These are phyloP conservation scores for Trichomonascaceae sp. DNA, from an alignment of 1,139 yeast genomes.

Conservation along the genomic window DNA sequence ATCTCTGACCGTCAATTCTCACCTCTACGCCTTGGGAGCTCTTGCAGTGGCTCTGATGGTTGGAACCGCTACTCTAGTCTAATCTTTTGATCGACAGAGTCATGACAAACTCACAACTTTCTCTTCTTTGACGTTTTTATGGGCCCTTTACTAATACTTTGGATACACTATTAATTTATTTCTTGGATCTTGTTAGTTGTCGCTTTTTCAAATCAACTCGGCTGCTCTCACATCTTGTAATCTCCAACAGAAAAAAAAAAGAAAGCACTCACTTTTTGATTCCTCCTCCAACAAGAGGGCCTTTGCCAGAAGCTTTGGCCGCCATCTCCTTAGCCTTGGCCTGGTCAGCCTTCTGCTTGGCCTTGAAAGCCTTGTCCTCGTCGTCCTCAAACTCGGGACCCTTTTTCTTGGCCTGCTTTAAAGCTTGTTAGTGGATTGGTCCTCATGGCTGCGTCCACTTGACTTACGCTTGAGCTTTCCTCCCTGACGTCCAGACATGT, in stretches of 20 bases:
- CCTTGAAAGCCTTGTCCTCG: constrained; percentile 81
- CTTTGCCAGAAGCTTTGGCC: constrained; percentile 75
- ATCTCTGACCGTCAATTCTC: too few species aligned
- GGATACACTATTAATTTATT: neutral
- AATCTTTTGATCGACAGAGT: too few species aligned
- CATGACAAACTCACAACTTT: too few species aligned
- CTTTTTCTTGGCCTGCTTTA: constrained; percentile 43
- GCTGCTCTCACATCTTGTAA: too few species aligned
- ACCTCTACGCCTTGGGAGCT: too few species aligned
- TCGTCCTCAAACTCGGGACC: constrained; percentile 63
- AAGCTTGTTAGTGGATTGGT: constrained; percentile 16
- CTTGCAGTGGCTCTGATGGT: too few species aligned
- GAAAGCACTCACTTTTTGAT: constrained; percentile 56
- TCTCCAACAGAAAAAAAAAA: too few species aligned
- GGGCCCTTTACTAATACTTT: too few species aligned
- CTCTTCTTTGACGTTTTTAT: too few species aligned
- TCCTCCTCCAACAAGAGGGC: constrained; percentile 87
- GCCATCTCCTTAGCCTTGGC: constrained; percentile 88
- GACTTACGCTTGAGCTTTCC: constrained; percentile 34
- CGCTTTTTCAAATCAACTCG: too few species aligned
- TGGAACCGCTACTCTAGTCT: too few species aligned
- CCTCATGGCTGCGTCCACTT: neutral
- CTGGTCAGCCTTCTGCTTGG: constrained; percentile 89
- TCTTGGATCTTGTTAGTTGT: too few species aligned
- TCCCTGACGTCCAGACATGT: constrained; percentile 38